Conservation (phyloP, 2,329 filamentous ascomycete species). For the Penicillium sp. region DNA sequence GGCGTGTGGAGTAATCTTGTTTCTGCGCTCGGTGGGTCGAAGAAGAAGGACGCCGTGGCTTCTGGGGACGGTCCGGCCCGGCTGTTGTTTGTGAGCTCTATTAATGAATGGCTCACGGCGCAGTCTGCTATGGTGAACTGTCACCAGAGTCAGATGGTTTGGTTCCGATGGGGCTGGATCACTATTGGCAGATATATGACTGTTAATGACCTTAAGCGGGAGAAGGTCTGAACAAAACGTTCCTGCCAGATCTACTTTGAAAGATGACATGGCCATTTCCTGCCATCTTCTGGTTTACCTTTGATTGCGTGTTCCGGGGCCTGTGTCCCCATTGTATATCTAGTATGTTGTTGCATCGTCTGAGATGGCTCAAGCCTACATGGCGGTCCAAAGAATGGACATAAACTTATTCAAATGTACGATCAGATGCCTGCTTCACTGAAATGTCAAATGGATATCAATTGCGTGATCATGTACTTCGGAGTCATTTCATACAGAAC, state of each 20-base stretch:
- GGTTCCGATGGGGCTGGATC: constrained; percentile 98
- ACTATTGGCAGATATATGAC: constrained; percentile 90
- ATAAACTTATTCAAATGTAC: background rate
- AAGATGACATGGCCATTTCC: background rate
- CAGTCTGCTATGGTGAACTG: constrained; percentile 86
- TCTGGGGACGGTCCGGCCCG: constrained; percentile 46
- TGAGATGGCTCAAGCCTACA: background rate
- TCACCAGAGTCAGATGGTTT: constrained; percentile 95
- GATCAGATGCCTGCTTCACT: background rate
- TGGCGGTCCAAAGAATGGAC: background rate
- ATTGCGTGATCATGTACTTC: background rate
- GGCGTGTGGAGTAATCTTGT: constrained; percentile 49
- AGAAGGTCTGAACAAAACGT: constrained; percentile 45
- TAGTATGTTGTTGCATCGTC: background rate
- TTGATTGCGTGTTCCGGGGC: background rate
- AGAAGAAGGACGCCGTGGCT: constrained; percentile 1
- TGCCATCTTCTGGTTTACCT: background rate
- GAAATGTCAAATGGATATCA: constrained; percentile 4
- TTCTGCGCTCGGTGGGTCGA: constrained; percentile 8
- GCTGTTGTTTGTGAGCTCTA: constrained; percentile 71
- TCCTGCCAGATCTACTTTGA: background rate
- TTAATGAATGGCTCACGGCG: constrained; percentile 66
- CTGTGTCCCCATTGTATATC: constrained; percentile 1
- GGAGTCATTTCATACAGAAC: background rate
- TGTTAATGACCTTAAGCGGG: constrained; percentile 78